phyloP scores from a whole-genome alignment of 805 yeast species.

The Hanseniaspora clermontiae region DNA sequence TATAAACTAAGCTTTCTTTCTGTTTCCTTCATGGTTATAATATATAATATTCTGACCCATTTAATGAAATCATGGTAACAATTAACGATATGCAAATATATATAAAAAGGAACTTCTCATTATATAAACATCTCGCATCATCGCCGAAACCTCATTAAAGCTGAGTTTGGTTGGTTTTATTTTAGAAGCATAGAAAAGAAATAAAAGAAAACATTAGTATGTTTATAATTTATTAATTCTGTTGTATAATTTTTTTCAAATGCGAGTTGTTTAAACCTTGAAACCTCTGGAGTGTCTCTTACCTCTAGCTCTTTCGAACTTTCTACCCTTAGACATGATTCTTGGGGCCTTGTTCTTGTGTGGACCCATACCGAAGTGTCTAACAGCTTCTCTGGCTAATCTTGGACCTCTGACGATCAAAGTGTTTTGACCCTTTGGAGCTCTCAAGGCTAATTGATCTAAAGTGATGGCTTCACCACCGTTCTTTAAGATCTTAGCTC shows the following conservation, averaged over 20 bases:
- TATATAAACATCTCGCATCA: too few relatives aligned
- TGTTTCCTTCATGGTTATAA: neutral
- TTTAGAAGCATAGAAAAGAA: neutral
- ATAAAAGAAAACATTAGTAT: neutral
- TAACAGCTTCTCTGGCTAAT: conserved; percentile 97
- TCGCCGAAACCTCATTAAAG: too few relatives aligned
- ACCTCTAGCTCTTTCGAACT: conserved; percentile 99
- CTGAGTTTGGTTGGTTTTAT: neutral
- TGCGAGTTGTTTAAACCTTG: conserved; percentile 73
- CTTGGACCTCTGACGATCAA: conserved; percentile 97
- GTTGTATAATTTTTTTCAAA: conserved; percentile 12
- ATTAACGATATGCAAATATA: neutral
- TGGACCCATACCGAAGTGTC: conserved; percentile 99
- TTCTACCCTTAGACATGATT: conserved; percentile 94
- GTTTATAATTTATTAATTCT: neutral
- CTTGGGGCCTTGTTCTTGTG: conserved; percentile 99
- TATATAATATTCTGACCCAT: too few relatives aligned
- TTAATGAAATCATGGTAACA: too few relatives aligned
- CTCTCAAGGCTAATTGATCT: conserved; percentile 97
- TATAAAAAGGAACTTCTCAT: too few relatives aligned
- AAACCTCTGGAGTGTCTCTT: conserved; percentile 98
- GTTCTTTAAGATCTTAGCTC: conserved; percentile 90
- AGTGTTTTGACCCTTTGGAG: conserved; percentile 99
- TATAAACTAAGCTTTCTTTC: neutral
- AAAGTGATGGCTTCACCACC: conserved; percentile 99